Conservation (phyloP, 2,329 filamentous ascomycete species). For the Sarocladium brachiariae region DNA sequence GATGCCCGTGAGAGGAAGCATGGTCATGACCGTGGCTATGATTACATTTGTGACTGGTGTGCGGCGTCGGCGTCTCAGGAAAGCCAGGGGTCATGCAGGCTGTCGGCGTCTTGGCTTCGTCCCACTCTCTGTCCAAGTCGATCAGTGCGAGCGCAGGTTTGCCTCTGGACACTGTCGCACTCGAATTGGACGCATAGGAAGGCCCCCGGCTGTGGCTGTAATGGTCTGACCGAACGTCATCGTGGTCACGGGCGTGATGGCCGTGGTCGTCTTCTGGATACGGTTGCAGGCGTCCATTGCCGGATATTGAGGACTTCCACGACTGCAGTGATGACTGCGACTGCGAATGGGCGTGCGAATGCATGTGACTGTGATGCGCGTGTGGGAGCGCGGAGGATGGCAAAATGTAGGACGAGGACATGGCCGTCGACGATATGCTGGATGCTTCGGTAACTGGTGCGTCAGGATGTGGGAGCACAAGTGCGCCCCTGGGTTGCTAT, state of each 20-base stretch:
- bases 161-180: conserved; percentile 21
- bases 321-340: conserved; percentile 34
- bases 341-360: conserved; percentile 32
- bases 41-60: not conserved
- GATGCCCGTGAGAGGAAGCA: no score
- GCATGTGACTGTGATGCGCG: conserved; percentile 36
- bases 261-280: conserved; percentile 24
- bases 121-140: not conserved
- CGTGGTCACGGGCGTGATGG: conserved; percentile 20
- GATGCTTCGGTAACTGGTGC: not conserved
- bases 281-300: conserved; percentile 22
- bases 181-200: conserved; percentile 24
- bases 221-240: conserved; percentile 20
- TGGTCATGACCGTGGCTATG: conserved; percentile 19
- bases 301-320: conserved; percentile 27
- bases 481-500: conserved; percentile 2
- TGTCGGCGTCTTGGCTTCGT: conserved; percentile 4
- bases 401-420: conserved; percentile 47
- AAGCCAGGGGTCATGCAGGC: not conserved
- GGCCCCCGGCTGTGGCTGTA: conserved; percentile 23
- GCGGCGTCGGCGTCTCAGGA: conserved; percentile 20
- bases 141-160: conserved; percentile 13
- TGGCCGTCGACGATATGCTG: conserved; percentile 16
- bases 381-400: conserved; percentile 45
- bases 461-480: conserved; percentile 7